These are phyloP conservation scores for Yarrowia sp. DNA, from an alignment of 805 yeast species.

Conservation along the genomic window DNA sequence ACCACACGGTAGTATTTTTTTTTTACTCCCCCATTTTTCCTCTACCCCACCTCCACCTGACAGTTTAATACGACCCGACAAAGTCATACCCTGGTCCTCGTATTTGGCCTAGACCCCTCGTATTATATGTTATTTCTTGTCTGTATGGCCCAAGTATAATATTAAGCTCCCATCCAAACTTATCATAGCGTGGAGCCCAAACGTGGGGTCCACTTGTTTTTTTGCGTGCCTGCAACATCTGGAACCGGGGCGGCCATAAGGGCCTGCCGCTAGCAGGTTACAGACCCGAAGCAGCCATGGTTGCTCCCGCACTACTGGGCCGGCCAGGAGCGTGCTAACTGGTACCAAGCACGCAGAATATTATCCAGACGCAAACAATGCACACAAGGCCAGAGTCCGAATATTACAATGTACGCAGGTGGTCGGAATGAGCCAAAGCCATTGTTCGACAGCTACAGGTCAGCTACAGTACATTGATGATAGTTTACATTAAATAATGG, in stretches of 20 bases:
- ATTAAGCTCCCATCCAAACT: neutral
- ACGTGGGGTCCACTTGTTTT: neutral
- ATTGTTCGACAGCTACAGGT: neutral
- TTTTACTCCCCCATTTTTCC: neutral
- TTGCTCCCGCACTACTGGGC: neutral
- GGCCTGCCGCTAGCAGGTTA: neutral
- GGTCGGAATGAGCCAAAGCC: no score
- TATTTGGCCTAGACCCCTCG: constrained; percentile 15
- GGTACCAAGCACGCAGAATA: no score
- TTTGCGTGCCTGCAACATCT: neutral
- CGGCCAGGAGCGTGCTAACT: no score
- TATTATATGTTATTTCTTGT: neutral
- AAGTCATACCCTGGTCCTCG: neutral
- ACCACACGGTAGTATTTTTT: no score
- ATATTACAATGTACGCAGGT: no score
- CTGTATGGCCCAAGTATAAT: no score
- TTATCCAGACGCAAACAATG: no score
- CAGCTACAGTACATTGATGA: neutral
- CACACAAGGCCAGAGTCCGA: no score
- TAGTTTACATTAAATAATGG: constrained; percentile 18
- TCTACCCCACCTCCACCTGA: neutral
- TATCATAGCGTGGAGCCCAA: neutral
- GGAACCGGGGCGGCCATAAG: neutral
- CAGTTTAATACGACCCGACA: neutral
- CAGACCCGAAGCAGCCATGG: constrained; percentile 20